Evolutionary conservation across 352 stramenopile genomes (phyloP).

Genomic region (Pythium brassicae): DNA sequence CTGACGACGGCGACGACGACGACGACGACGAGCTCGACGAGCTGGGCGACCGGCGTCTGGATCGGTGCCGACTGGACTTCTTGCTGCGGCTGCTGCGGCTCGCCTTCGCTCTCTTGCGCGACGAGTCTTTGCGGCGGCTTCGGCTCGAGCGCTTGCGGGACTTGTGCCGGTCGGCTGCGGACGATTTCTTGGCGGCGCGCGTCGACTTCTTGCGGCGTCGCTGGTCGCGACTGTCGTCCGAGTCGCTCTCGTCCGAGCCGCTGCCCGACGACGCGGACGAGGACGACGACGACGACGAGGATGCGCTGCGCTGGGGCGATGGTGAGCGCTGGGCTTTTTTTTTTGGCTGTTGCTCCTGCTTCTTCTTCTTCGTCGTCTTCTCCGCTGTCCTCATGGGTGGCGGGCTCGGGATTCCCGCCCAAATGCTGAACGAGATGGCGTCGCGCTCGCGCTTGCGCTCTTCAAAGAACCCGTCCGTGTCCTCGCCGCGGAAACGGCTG

Average conservation of each 20-base stretch:
- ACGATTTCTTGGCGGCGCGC: slow-evolving; percentile 8
- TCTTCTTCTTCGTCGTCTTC: slow-evolving; percentile 49
- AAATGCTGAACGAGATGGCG: slow-evolving; percentile 62
- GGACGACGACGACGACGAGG: slow-evolving; percentile 20
- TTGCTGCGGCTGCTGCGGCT: slow-evolving; percentile 16
- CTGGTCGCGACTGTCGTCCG: slow-evolving; percentile 5
- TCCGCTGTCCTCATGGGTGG: slow-evolving; percentile 40
- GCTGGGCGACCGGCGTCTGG: slow-evolving; percentile 7
- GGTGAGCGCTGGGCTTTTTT: slow-evolving; percentile 28
- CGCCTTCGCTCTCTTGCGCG: slow-evolving; percentile 20
- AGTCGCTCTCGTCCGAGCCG: slow-evolving; percentile 17
- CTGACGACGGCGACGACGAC: slow-evolving; percentile 3
- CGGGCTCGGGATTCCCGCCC: slow-evolving; percentile 66
- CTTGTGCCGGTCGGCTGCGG: slow-evolving; percentile 25
- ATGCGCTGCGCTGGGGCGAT: slow-evolving; percentile 33
- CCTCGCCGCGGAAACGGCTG: slow-evolving; percentile 27
- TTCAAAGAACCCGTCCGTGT: slow-evolving; percentile 68
- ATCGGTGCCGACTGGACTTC: slow-evolving; percentile 13
- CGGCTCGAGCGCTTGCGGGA: slow-evolving; percentile 12
- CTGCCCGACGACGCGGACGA: slow-evolving; percentile 22
- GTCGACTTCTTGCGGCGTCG: slow-evolving; percentile 16
- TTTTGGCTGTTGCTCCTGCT: slow-evolving; percentile 34
- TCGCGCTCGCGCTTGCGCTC: slow-evolving; percentile 67
- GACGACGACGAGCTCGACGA: slow-evolving; percentile 7
- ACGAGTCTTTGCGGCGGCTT: slow-evolving; percentile 19